Evolutionary conservation across 2,329 filamentous ascomycete genomes (phyloP), one percentile per base, ranked within the genome.

Genomic region (Trichocomaceae sp.): DNA sequence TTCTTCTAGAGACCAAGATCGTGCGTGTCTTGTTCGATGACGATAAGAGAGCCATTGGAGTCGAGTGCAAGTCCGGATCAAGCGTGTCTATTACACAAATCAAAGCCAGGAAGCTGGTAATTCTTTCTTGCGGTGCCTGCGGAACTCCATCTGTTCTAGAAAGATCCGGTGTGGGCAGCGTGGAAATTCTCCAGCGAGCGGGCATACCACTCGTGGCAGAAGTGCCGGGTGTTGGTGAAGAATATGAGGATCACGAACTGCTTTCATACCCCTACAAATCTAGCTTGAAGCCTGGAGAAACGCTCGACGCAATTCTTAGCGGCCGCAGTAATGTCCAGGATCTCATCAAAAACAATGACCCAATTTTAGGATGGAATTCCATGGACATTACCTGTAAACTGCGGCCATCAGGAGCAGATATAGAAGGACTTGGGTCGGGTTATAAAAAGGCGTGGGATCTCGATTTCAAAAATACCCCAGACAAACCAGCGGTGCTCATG

Each of bases 71-170:
- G 8, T 10, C 39, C 20, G 9, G 15, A 31, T 35, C 13, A 48
- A 17, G 22, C 26, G 19, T 17, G 15, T 17, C 35, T 35, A 3
- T 6, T 33, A 5, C 26, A 37, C 15, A 33, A 22, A 44, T 45
- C 26, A 26, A 45, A 19, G 52, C 52, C n/a, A 48, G 37, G 8
- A 54, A 49, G 35, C 46, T 49, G 22, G 52, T 54, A 2, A 49
- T 54, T 10, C 20, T 54, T 8, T 47, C 52, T 7, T 39, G 45
- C 22, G 52, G 52, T 13, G 52, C 52, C 20, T 17, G 26, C 19
- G 52, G 52, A 15, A 49, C 52, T 44, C 52, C 52, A 31, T 31
- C 47, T 12, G 37, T 54, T 3, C 46, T 54, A 1, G 52, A 54
- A 37, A 31, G 46, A 17, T 54, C 52, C 3, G 52, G 52, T 2